These are phyloP conservation scores for Melampsora americana DNA, from an alignment of 1,284 basidiomycete species.

Conservation along the genomic window DNA sequence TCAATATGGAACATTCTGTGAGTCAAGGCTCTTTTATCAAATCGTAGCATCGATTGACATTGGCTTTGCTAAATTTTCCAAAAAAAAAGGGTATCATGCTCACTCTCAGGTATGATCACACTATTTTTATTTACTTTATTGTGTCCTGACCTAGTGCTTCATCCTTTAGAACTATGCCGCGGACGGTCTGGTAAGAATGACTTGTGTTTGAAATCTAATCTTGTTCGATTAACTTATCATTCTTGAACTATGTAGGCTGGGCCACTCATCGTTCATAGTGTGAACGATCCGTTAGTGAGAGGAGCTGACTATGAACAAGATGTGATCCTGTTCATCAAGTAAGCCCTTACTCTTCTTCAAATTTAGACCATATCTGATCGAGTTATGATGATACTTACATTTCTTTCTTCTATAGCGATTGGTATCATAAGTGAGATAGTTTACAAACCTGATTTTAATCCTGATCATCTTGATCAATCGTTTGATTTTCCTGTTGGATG, in stretches of 20 bases:
- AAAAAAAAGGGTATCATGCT: conserved; percentile 9
- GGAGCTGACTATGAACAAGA: conserved; percentile 52
- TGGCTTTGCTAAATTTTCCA: not conserved
- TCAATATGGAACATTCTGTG: conserved; percentile 57
- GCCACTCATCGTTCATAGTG: conserved; percentile 51
- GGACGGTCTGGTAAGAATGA: conserved; percentile 49
- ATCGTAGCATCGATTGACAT: not conserved
- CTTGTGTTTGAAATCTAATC: not conserved
- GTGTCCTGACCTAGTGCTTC: not conserved
- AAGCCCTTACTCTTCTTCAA: not conserved
- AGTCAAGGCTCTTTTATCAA: not conserved
- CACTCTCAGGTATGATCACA: not conserved
- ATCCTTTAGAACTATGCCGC: not conserved
- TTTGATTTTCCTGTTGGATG: not conserved
- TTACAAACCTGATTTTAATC: not conserved
- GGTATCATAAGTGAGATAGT: conserved; percentile 55
- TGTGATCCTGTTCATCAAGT: conserved; percentile 53
- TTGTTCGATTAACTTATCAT: no score
- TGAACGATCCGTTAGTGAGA: conserved; percentile 50
- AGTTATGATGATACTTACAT: not conserved
- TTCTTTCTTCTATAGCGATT: conserved; percentile 51
- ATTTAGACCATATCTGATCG: not conserved
- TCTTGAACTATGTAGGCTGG: not conserved
- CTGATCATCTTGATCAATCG: not conserved
- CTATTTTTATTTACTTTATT: not conserved